A percentile compares a stretch with the other conserved stretches of the same genome.
These are phyloP conservation scores for Fagopyrum esculentum DNA, from an alignment of 148 eudicot species.

Conservation along the genomic window DNA sequence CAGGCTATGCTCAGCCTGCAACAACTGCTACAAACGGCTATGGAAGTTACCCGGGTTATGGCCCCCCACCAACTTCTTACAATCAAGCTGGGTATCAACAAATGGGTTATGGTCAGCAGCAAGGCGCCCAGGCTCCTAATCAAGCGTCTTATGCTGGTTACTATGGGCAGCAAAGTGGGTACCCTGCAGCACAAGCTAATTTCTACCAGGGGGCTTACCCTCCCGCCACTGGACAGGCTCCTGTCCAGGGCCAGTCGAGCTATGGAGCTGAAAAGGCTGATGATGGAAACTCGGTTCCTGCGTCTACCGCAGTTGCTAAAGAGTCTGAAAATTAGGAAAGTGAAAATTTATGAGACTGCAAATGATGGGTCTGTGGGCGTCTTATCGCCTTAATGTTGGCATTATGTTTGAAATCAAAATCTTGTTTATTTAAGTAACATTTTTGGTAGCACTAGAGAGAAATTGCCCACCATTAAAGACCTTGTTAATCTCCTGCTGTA, in stretches of 20 bases:
- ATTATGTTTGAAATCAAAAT: background rate
- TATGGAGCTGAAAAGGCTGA: conserved; percentile 27
- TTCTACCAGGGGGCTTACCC: conserved; percentile 35
- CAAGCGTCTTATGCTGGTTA: conserved; percentile 29
- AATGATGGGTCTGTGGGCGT: background rate
- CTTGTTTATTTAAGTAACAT: conserved; percentile 1
- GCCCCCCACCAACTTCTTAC: conserved; percentile 22
- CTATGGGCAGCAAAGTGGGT: conserved; percentile 37
- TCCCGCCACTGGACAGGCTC: conserved; percentile 21
- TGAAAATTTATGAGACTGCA: background rate
- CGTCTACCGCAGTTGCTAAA: conserved; percentile 14
- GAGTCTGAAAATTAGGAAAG: conserved; percentile 12
- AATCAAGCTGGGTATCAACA: conserved; percentile 30
- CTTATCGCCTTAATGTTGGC: background rate
- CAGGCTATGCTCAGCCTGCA: conserved; percentile 24
- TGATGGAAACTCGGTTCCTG: conserved; percentile 24
- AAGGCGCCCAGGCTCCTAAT: conserved; percentile 22
- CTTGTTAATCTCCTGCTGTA: conserved; percentile 2
- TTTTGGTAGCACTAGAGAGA: conserved; percentile 11
- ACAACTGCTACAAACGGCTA: conserved; percentile 28
- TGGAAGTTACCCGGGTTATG: conserved; percentile 30
- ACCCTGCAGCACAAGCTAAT: conserved; percentile 23
- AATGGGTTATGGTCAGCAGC: conserved; percentile 35
- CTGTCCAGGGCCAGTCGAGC: conserved; percentile 15
- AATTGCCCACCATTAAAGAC: conserved; percentile 1